Percentiles rank a stretch among this genome's conserved stretches.
phyloP scores from a whole-genome alignment of 441 rosid species.

The Arabidopsis lyrata region DNA sequence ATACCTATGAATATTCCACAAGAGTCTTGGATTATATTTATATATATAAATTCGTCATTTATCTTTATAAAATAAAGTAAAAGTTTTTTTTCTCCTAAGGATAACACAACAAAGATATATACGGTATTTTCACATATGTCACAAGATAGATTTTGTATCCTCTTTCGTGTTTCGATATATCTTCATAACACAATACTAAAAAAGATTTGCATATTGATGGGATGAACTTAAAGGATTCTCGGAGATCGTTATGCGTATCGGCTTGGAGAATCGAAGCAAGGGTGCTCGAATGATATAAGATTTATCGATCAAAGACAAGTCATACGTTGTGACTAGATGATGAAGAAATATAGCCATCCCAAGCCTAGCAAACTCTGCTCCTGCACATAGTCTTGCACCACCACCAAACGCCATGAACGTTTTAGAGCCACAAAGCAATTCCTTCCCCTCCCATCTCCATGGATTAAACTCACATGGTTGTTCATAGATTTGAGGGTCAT shows the following conservation, averaged over 20 bases:
- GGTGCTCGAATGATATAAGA: constrained; percentile 27
- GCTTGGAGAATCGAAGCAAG: constrained; percentile 16
- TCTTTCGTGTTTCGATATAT: too few species aligned
- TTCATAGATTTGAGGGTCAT: constrained; percentile 31
- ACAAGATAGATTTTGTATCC: too few species aligned
- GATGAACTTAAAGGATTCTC: not conserved
- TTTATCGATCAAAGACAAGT: constrained; percentile 23
- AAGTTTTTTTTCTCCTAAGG: too few species aligned
- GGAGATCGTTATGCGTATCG: constrained; percentile 21
- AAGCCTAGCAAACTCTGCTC: constrained; percentile 47
- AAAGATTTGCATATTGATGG: not conserved
- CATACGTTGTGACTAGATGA: constrained; percentile 39
- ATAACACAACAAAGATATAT: too few species aligned
- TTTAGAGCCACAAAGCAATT: constrained; percentile 38
- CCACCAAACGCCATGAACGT: constrained; percentile 45
- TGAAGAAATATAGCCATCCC: constrained; percentile 41
- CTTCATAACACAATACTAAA: not conserved
- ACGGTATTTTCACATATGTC: too few species aligned
- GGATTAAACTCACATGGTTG: constrained; percentile 52
- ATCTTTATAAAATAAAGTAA: too few species aligned
- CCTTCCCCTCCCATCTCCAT: constrained; percentile 55
- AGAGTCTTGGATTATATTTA: too few species aligned
- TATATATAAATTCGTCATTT: too few species aligned
- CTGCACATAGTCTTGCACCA: constrained; percentile 43
- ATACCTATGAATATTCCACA: too few species aligned